Evolutionary conservation across 495 filamentous ascomycete species (phyloP), one percentile per base, ranked within the genome.

Genomic region (Ascodesmis nigricans): DNA sequence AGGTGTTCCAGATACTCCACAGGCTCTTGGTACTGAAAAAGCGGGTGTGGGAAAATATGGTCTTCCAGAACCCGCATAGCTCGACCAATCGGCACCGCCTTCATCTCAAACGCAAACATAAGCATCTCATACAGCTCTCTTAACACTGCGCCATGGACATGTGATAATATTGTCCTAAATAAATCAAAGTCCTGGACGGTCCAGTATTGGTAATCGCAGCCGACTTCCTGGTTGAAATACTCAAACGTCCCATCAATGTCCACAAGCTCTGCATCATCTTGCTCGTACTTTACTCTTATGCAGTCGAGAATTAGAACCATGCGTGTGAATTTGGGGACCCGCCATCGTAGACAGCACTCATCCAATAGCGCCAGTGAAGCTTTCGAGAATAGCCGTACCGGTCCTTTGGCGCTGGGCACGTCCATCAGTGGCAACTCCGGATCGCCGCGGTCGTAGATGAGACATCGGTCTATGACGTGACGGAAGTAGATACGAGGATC

Each of bases 301-400:
- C 81, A 79, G 56, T 99, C 90, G 24, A 93, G 57, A 47, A 91
- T 78, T 6, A 90, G 58, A 1, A 82, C 67, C 35, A 83, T 59
- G 30, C 80, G 64, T 21, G 81, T 80, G 50, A 75, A 79, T 30
- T 69, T 66, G 13, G 87, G 84, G 40, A 99, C 68, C 16, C 90
- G 73, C 90, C 90, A 99, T 39, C 83, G 71, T 43, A 79, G 55
- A 45, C 70, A 76, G 26, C 91, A 63, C 47, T 95, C 84, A 45
- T 74, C 74, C 35, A 95, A 56, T 38, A 99, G 58, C 33, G 92
- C 80, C 7, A 65, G 63, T 1, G 81, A 87, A 29, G 78, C 66
- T 40, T 79, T 79, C 0, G 82, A 87, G 8, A 99, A 58, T 14
- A 84, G 57, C 27, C 65, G 69, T 43, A 69, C 58, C 6, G 71